Conservation (phyloP, 2,329 filamentous ascomycete genomes). For the Colletotrichum brevisporum region DNA sequence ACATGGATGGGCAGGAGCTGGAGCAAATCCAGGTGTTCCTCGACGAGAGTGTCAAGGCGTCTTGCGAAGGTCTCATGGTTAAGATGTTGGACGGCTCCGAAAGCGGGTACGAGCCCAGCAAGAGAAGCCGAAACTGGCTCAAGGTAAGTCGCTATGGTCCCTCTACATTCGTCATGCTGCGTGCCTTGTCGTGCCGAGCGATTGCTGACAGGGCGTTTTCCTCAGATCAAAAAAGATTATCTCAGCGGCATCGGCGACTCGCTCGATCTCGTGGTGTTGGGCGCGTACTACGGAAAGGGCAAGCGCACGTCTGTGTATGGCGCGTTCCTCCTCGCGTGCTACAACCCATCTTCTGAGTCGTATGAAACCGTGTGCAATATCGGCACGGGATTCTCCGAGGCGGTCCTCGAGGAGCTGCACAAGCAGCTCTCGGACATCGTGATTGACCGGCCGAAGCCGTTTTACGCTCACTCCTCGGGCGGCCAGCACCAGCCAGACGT, state of each 20-base stretch:
- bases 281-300: slow-evolving; percentile 93
- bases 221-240: slow-evolving; percentile 96
- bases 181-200: background rate
- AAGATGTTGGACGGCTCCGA: slow-evolving; percentile 98
- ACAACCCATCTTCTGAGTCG: slow-evolving; percentile 82
- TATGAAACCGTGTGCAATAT: slow-evolving; percentile 99
- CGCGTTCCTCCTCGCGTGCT: slow-evolving; percentile 94
- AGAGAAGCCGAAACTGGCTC: slow-evolving; percentile 97
- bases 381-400: slow-evolving; percentile 95
- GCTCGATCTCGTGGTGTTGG: slow-evolving; percentile 94
- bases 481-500: slow-evolving; percentile 97
- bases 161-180: background rate
- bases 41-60: slow-evolving; percentile 95
- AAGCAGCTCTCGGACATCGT: slow-evolving; percentile 79
- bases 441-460: slow-evolving; percentile 94
- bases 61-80: slow-evolving; percentile 98
- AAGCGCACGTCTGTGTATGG: slow-evolving; percentile 97
- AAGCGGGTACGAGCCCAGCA: slow-evolving; percentile 95
- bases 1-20: slow-evolving; percentile 87
- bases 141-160: slow-evolving; percentile 71
- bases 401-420: slow-evolving; percentile 90
- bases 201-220: slow-evolving; percentile 7
- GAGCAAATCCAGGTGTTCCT: slow-evolving; percentile 94
- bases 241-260: slow-evolving; percentile 94
- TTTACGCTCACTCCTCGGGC: slow-evolving; percentile 88